These are phyloP conservation scores for Abelmoschus esculentus DNA, from an alignment of 345 rosid genomes.

Conservation along the genomic window DNA sequence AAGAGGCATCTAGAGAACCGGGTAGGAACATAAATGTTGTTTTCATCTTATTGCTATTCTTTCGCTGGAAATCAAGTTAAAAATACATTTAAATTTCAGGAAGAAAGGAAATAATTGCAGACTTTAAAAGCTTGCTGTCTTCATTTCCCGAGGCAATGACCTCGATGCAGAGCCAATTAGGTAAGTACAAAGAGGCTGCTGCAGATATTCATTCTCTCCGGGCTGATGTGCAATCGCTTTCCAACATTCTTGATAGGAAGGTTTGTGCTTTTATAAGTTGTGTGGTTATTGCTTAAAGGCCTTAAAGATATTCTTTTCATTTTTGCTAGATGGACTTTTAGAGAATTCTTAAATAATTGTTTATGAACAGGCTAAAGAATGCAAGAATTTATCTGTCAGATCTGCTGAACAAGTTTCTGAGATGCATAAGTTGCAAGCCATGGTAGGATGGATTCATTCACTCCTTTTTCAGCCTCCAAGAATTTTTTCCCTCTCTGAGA, in stretches of 20 bases:
- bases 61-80: constrained; percentile 17
- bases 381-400: constrained; percentile 46
- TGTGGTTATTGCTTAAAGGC: constrained; percentile 8
- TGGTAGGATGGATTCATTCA: constrained; percentile 41
- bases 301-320: constrained; percentile 16
- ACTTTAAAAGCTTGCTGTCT: constrained; percentile 73
- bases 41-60: not conserved
- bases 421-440: constrained; percentile 51
- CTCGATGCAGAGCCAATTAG: constrained; percentile 70
- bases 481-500: not conserved
- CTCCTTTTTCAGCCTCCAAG: not conserved
- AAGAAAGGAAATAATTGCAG: constrained; percentile 76
- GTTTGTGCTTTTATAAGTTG: constrained; percentile 31
- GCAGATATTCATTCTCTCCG: constrained; percentile 66
- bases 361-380: constrained; percentile 56
- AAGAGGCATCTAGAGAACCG: constrained; percentile 62
- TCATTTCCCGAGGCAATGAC: constrained; percentile 91
- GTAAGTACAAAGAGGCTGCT: constrained; percentile 66
- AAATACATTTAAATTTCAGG: constrained; percentile 40
- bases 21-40: constrained; percentile 35
- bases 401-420: constrained; percentile 53
- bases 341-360: not conserved
- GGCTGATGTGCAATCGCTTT: constrained; percentile 74
- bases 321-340: not conserved
- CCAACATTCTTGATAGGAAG: constrained; percentile 60